These are phyloP conservation scores for Diospyros lotus DNA, from an alignment of 148 eudicot species.

Conservation along the genomic window DNA sequence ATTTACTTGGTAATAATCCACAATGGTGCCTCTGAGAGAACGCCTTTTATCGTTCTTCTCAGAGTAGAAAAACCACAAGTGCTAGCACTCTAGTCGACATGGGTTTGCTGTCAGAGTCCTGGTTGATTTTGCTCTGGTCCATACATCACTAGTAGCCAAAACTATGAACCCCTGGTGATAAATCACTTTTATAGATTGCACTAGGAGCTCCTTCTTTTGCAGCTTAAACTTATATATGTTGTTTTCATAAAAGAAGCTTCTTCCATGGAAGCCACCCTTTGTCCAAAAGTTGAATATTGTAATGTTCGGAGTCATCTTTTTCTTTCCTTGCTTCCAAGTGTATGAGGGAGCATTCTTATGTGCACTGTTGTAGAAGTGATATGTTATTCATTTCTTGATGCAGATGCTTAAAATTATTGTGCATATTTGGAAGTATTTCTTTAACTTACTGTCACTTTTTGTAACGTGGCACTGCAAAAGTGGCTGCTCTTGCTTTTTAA, in stretches of 20 bases:
- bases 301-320: not conserved
- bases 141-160: not conserved
- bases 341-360: too few species aligned
- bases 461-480: too few species aligned
- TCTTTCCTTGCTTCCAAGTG: not conserved
- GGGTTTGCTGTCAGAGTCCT: not conserved
- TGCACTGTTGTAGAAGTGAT: too few species aligned
- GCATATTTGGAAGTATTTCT: too few species aligned
- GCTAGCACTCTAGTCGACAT: not conserved
- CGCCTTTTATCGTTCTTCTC: slow-evolving; percentile 57
- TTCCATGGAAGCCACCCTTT: slow-evolving; percentile 13
- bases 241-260: not conserved
- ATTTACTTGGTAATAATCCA: slow-evolving; percentile 15
- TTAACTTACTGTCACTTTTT: too few species aligned
- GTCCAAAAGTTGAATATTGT: slow-evolving; percentile 4
- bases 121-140: not conserved
- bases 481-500: too few species aligned
- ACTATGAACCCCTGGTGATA: slow-evolving; percentile 4
- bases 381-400: too few species aligned
- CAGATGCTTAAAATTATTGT: too few species aligned
- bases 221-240: slow-evolving; percentile 8
- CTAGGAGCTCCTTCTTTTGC: slow-evolving; percentile 15
- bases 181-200: slow-evolving; percentile 24
- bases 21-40: slow-evolving; percentile 33
- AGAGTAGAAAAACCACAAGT: slow-evolving; percentile 14